Conservation (phyloP, 2,329 filamentous ascomycete species). For the Coniochaeta sp. region DNA sequence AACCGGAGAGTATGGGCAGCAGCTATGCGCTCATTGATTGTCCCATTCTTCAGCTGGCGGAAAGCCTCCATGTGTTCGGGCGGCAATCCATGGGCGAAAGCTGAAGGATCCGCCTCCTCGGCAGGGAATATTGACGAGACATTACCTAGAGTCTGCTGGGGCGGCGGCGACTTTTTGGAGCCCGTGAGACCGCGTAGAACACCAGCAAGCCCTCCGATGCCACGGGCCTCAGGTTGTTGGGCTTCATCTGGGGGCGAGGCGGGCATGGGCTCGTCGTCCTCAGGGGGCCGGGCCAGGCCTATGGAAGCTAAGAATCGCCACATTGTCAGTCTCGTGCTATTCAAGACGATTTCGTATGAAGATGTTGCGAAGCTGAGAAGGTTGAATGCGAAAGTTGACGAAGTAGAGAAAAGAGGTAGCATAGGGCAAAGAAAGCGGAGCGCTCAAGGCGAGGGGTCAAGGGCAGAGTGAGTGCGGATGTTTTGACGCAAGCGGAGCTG, state of each 20-base stretch:
- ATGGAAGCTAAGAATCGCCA: slow-evolving; percentile 34
- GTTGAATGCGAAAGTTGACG: slow-evolving; percentile 8
- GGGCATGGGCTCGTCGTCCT: slow-evolving; percentile 49
- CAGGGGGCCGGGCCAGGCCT: slow-evolving; percentile 30
- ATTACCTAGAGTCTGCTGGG: slow-evolving; percentile 30
- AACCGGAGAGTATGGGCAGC: slow-evolving; percentile 51
- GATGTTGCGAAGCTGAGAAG: background rate
- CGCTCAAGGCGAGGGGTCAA: background rate
- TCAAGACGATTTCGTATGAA: background rate
- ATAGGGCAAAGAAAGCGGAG: background rate
- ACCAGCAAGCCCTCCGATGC: slow-evolving; percentile 47
- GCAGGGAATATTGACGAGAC: slow-evolving; percentile 26
- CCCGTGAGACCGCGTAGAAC: slow-evolving; percentile 57
- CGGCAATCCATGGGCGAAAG: slow-evolving; percentile 31
- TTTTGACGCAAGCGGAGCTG: background rate
- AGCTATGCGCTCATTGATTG: slow-evolving; percentile 43
- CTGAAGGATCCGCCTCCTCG: slow-evolving; percentile 36
- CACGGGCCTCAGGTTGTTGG: slow-evolving; percentile 46
- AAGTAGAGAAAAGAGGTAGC: background rate
- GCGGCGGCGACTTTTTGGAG: slow-evolving; percentile 44
- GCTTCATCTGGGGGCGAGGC: slow-evolving; percentile 50
- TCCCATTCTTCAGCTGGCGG: slow-evolving; percentile 45
- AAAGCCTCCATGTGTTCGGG: slow-evolving; percentile 46
- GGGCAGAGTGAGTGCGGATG: background rate
- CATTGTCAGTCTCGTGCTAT: slow-evolving; percentile 26